Percentiles rank a stretch among this genome's conserved stretches.
phyloP scores from a whole-genome alignment of 306 rosid genomes.

The Casuarina equisetifolia region DNA sequence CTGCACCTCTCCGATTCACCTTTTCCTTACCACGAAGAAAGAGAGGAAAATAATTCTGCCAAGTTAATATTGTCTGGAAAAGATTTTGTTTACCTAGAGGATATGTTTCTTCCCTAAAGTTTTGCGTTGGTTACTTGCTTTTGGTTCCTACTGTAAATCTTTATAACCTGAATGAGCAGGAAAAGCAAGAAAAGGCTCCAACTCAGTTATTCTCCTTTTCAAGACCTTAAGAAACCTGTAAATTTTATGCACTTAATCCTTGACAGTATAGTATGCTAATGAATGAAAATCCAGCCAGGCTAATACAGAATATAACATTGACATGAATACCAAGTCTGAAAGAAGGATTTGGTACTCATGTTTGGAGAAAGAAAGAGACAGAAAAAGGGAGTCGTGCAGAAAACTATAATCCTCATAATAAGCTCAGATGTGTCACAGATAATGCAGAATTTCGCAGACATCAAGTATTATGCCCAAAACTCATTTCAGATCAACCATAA shows the following conservation, averaged over 20 bases:
- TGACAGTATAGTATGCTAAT: neutral
- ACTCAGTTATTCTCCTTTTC: neutral
- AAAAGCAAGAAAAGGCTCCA: neutral
- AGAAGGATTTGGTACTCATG: neutral
- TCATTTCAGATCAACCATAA: conserved; percentile 5
- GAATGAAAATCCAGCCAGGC: neutral
- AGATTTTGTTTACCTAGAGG: no score
- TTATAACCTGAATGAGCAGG: neutral
- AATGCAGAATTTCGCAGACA: conserved; percentile 5
- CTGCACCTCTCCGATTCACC: neutral
- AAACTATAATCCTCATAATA: neutral
- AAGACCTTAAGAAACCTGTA: neutral
- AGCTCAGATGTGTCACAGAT: neutral
- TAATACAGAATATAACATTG: neutral
- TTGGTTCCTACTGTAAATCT: neutral
- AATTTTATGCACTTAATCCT: neutral
- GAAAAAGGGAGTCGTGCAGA: neutral
- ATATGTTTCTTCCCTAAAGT: no score
- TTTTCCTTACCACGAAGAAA: neutral
- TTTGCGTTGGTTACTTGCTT: no score
- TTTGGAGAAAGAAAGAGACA: neutral
- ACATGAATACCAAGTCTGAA: neutral
- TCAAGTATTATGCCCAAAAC: neutral
- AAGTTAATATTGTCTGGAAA: neutral
- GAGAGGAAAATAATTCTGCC: neutral